A percentile compares a stretch with the other conserved stretches of the same genome.
phyloP scores from a whole-genome alignment of 2,329 filamentous ascomycete genomes.

The Colletotrichum tabaci region DNA sequence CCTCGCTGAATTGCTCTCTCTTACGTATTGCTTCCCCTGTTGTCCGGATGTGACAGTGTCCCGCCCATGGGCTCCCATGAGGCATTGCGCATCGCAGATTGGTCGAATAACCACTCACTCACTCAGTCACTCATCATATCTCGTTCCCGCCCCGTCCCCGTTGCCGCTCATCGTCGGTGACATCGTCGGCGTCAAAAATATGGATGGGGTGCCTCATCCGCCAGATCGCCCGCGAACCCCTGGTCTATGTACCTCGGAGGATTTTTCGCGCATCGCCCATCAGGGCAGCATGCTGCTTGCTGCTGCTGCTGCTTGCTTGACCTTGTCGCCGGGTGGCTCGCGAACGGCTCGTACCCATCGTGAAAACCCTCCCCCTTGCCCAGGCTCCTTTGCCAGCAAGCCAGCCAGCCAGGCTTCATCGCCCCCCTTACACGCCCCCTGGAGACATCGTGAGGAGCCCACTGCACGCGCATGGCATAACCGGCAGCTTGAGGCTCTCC shows the following conservation, averaged over 20 bases:
- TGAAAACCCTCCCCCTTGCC: background rate
- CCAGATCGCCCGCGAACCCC: slow-evolving; percentile 9
- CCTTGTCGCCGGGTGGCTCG: background rate
- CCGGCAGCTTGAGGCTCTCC: slow-evolving; percentile 21
- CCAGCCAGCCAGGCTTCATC: background rate
- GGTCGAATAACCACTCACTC: slow-evolving; percentile 12
- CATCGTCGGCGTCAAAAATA: background rate
- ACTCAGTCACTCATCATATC: background rate
- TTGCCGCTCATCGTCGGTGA: background rate
- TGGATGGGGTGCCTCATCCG: slow-evolving; percentile 6
- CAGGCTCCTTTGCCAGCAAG: background rate
- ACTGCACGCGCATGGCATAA: background rate
- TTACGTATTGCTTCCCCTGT: slow-evolving; percentile 1
- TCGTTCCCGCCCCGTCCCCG: slow-evolving; percentile 5
- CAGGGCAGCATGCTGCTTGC: background rate
- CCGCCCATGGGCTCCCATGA: slow-evolving; percentile 4
- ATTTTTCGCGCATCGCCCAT: slow-evolving; percentile 11
- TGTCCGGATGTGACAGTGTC: background rate
- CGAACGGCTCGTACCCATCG: slow-evolving; percentile 21
- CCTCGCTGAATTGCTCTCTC: slow-evolving; percentile 24
- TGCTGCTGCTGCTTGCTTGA: no score
- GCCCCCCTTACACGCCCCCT: background rate
- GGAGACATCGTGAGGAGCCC: slow-evolving; percentile 2
- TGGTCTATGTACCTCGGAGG: slow-evolving; percentile 11
- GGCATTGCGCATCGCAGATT: slow-evolving; percentile 13